Base-by-base conservation (phyloP, 768 basidiomycete species). In the Filobasidium floriforme region DNA sequence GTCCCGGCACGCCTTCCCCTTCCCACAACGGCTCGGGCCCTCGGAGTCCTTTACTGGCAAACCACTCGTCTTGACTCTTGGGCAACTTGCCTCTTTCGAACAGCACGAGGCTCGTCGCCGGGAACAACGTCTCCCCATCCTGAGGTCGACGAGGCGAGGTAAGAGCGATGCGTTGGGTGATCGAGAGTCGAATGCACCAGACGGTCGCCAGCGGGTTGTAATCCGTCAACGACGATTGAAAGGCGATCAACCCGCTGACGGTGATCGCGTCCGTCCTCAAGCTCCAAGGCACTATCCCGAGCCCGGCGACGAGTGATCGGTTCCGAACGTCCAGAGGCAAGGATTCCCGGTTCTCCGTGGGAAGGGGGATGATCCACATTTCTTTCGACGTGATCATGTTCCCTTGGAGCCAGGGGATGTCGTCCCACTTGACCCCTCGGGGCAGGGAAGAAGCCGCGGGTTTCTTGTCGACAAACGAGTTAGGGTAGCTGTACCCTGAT, bases 91-190 rank as follows among this genome's bases (percentile, higher is more conserved):
- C 67, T 22, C 62, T 24, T 29, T 68, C 67, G 18, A 61, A 63
- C 3, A 68, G 32, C 19, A 65, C 41, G 59, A 68, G 28, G 41
- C 44, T 43, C 1, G 52, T 61, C 26, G 67, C 43, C 2, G 75
- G 75, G 60, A 62, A 70, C 46, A 59, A 61, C 22, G 72, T 72
- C n/a, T 70, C 71, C 22, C 66, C 52, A 28, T 68, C 68, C 43
- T 75, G 69, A 4, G 75, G 73, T 24, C 71, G 72, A 1, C 74
- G 67, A 11, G 75, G 75, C 1, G 75, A 76, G 14, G 54, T 57
- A 37, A 77, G 49, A 19, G 63, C 61, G 55, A 75, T 75, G 1
- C 51, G 59, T 59, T 77, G 76, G 11, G 62, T 60, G 29, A 77
- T 60, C 41, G 71, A 55, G 22, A 77, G 66, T 18, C 74, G 71